phyloP scores from a whole-genome alignment of 73 alveolate genomes.

The Symbiodinium pilosum region DNA sequence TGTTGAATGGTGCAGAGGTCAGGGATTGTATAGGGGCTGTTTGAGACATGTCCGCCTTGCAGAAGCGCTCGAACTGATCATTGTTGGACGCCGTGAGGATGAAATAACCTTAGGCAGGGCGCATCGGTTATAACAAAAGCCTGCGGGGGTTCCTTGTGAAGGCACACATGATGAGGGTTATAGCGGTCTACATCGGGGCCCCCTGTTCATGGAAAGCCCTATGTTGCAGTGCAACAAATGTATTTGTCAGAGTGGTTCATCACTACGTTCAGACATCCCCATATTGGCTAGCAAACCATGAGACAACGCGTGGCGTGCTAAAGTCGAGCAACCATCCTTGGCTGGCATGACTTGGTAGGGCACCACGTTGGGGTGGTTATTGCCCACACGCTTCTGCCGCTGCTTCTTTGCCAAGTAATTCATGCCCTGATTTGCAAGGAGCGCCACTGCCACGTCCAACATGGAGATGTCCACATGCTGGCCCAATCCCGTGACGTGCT shows the following conservation, averaged over 20 bases:
- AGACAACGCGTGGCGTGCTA: too few relatives aligned
- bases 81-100: slow-evolving; percentile 93
- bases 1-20: too few relatives aligned
- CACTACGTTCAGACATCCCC: background rate
- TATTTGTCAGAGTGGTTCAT: background rate
- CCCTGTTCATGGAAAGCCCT: too few relatives aligned
- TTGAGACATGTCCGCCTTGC: slow-evolving; percentile 29
- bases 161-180: too few relatives aligned
- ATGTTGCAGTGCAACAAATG: background rate
- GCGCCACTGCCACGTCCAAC: slow-evolving; percentile 92
- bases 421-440: slow-evolving; percentile 92
- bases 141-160: too few relatives aligned
- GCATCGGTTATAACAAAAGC: background rate
- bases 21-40: too few relatives aligned
- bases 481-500: slow-evolving; percentile 88
- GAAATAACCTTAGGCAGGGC: slow-evolving; percentile 41
- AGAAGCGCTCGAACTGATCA: slow-evolving; percentile 92
- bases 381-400: slow-evolving; percentile 94
- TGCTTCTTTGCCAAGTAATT: slow-evolving; percentile 89
- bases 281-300: too few relatives aligned
- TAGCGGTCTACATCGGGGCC: too few relatives aligned
- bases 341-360: slow-evolving; percentile 95
- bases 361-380: slow-evolving; percentile 95
- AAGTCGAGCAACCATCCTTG: slow-evolving; percentile 60
- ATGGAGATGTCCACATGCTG: slow-evolving; percentile 94